Conservation (phyloP, 1,139 yeast genomes). For the Kodamaea sp. region DNA sequence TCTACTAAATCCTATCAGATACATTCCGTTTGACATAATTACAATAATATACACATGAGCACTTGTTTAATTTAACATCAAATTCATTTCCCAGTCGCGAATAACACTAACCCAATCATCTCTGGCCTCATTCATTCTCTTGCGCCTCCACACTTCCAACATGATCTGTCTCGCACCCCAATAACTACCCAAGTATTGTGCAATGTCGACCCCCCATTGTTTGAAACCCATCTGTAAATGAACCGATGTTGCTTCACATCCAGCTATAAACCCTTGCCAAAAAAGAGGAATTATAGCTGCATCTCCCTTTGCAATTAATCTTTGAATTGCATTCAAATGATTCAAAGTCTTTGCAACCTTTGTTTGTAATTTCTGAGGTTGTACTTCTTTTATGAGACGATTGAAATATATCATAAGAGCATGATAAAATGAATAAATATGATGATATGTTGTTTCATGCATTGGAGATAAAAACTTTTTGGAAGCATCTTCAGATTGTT, state of each 20-base stretch:
- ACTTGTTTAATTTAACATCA: conserved; percentile 64
- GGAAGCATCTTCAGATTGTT: conserved; percentile 11
- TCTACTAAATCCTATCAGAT: neutral
- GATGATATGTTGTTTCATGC: conserved; percentile 79
- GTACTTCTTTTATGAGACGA: conserved; percentile 56
- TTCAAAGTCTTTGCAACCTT: conserved; percentile 59
- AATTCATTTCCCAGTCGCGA: conserved; percentile 80
- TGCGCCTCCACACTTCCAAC: conserved; percentile 83
- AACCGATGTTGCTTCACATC: conserved; percentile 68
- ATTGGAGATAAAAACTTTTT: conserved; percentile 46
- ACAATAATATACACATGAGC: neutral
- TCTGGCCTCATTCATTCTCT: conserved; percentile 52
- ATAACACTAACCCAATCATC: conserved; percentile 80
- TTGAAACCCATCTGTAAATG: conserved; percentile 64
- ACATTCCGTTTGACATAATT: neutral
- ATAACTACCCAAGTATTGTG: conserved; percentile 73
- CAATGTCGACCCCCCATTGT: conserved; percentile 78
- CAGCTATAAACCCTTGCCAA: conserved; percentile 90
- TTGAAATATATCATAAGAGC: conserved; percentile 73
- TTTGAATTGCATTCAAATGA: conserved; percentile 63
- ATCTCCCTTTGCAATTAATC: conserved; percentile 49
- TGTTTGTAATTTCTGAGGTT: conserved; percentile 52
- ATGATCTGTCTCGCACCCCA: conserved; percentile 84
- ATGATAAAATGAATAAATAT: conserved; percentile 74
- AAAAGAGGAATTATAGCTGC: conserved; percentile 70